These are phyloP conservation scores for Byssothecium circinans DNA, from an alignment of 2,329 filamentous ascomycete genomes.

Conservation along the genomic window DNA sequence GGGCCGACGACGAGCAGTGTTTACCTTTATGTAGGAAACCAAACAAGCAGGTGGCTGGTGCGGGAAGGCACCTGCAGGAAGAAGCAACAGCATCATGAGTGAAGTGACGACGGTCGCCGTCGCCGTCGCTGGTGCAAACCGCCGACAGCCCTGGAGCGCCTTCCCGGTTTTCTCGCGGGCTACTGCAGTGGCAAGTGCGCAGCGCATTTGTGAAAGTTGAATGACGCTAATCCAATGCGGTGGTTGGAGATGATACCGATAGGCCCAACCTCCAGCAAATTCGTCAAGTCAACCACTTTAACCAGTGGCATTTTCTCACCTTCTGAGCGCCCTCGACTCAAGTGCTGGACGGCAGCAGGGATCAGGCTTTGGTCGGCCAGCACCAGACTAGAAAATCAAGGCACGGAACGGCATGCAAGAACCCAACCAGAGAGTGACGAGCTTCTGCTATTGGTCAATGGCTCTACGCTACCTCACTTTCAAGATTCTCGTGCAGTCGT, in stretches of 20 bases:
- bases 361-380: slow-evolving; percentile 14
- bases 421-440: not conserved
- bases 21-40: slow-evolving; percentile 12
- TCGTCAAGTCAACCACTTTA: too few species aligned
- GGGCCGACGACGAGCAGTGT: slow-evolving; percentile 12
- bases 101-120: too few species aligned
- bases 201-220: too few species aligned
- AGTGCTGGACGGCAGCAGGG: too few species aligned
- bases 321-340: too few species aligned
- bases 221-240: not conserved
- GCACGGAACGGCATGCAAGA: slow-evolving; percentile 8
- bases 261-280: too few species aligned
- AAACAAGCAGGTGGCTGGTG: slow-evolving; percentile 12
- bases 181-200: too few species aligned
- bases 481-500: not conserved
- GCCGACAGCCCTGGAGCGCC: too few species aligned
- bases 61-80: not conserved
- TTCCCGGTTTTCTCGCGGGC: slow-evolving; percentile 14
- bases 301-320: too few species aligned
- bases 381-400: slow-evolving; percentile 3
- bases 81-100: not conserved
- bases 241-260: not conserved
- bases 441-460: slow-evolving; percentile 7
- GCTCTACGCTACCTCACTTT: not conserved
- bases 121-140: too few species aligned